Evolutionary conservation across 768 basidiomycete species (phyloP).

Genomic region (Wakefieldia striispora): DNA sequence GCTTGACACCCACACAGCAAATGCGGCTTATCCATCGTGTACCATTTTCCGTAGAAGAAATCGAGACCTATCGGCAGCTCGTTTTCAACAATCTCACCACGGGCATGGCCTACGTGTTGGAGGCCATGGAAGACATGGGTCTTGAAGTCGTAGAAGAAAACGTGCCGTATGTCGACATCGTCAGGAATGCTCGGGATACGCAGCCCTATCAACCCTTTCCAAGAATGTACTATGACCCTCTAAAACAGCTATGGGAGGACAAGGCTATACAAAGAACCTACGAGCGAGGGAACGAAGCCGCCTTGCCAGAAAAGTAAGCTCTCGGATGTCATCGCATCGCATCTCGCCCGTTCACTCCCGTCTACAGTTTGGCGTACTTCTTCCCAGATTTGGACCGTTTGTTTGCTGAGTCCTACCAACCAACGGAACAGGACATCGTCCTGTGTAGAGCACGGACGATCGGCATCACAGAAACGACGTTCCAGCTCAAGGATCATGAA

Average conservation of each 20-base stretch:
- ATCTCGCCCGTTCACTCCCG: background rate
- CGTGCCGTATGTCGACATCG: conserved; percentile 51
- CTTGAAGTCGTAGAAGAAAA: conserved; percentile 69
- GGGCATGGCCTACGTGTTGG: conserved; percentile 79
- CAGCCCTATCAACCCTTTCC: conserved; percentile 84
- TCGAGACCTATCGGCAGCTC: conserved; percentile 87
- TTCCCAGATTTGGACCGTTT: conserved; percentile 77
- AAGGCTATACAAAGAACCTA: conserved; percentile 72
- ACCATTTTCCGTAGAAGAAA: conserved; percentile 77
- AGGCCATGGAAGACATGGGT: conserved; percentile 88
- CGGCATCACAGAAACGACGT: conserved; percentile 87
- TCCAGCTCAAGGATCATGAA: conserved; percentile 73
- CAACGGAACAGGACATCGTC: conserved; percentile 86
- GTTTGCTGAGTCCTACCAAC: conserved; percentile 69
- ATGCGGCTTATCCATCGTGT: conserved; percentile 94
- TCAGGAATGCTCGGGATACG: conserved; percentile 70
- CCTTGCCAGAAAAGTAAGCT: conserved; percentile 83
- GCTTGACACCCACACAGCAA: conserved; percentile 52
- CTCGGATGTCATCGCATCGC: background rate
- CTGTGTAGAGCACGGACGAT: conserved; percentile 84
- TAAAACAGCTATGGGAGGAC: conserved; percentile 77
- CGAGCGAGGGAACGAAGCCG: conserved; percentile 83
- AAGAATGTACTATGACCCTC: conserved; percentile 56
- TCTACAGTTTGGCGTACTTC: conserved; percentile 65
- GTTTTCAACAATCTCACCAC: conserved; percentile 90